These are phyloP conservation scores for Agaricus subrufescens DNA, from an alignment of 768 basidiomycete genomes.

Conservation along the genomic window DNA sequence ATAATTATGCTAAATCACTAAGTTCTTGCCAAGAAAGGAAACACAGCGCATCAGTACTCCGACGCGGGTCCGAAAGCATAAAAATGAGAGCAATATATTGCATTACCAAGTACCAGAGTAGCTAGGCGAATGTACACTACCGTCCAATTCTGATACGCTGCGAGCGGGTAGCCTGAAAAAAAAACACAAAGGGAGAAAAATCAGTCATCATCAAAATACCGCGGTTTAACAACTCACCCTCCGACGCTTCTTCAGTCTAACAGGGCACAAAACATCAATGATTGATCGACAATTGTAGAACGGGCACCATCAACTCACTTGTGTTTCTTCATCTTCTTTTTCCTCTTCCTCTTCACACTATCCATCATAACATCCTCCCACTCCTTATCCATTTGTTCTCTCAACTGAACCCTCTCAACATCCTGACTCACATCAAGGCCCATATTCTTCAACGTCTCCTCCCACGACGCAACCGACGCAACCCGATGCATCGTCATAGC, in stretches of 20 bases:
- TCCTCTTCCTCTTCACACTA: conserved; percentile 78
- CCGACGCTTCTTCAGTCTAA: conserved; percentile 85
- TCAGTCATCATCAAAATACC: not conserved
- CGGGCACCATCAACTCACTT: conserved; percentile 56
- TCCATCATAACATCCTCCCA: conserved; percentile 70
- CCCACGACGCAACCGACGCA: conserved; percentile 63
- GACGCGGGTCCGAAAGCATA: too few relatives aligned
- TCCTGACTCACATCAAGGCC: conserved; percentile 53
- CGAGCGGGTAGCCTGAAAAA: conserved; percentile 2
- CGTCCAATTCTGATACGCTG: conserved; percentile 4
- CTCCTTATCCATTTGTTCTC: conserved; percentile 51
- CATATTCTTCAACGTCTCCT: conserved; percentile 56
- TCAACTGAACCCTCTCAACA: conserved; percentile 45
- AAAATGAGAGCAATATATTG: not conserved
- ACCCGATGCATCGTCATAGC: conserved; percentile 66
- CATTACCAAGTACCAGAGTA: not conserved
- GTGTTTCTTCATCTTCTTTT: conserved; percentile 97
- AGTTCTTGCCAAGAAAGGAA: too few relatives aligned
- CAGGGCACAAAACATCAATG: conserved; percentile 8
- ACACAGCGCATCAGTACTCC: too few relatives aligned
- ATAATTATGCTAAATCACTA: too few relatives aligned
- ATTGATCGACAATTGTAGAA: not conserved
- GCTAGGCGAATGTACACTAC: not conserved
- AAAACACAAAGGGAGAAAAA: not conserved
- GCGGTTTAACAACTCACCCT: conserved; percentile 44